Percentiles rank a stretch among this genome's conserved stretches.
phyloP scores from a whole-genome alignment of 495 filamentous ascomycete species.

The Penicillium canariense region DNA sequence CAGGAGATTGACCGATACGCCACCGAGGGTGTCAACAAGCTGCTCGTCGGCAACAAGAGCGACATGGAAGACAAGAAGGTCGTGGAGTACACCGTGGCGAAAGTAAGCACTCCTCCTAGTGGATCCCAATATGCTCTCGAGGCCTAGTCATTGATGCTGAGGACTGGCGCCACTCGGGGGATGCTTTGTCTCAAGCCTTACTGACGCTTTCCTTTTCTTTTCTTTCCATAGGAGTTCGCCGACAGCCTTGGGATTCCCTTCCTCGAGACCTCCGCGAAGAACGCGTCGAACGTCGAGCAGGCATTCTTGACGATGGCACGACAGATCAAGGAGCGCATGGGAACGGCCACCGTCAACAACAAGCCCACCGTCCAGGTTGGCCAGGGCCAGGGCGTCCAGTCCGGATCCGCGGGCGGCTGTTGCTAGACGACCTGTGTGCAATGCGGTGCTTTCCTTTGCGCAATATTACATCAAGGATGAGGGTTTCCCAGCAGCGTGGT shows the following conservation, averaged over 20 bases:
- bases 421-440: slow-evolving; percentile 62
- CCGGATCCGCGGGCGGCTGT: slow-evolving; percentile 85
- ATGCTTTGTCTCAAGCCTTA: background rate
- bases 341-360: slow-evolving; percentile 94
- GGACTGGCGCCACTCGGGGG: background rate
- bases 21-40: slow-evolving; percentile 98
- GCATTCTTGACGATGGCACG: slow-evolving; percentile 99
- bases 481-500: slow-evolving; percentile 21
- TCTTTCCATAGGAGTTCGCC: slow-evolving; percentile 79
- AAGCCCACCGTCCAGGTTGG: slow-evolving; percentile 96
- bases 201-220: background rate
- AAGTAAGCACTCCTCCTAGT: slow-evolving; percentile 60
- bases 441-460: slow-evolving; percentile 34
- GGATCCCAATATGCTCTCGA: background rate
- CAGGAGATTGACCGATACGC: slow-evolving; percentile 99
- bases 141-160: background rate
- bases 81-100: slow-evolving; percentile 98
- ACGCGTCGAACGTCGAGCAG: slow-evolving; percentile 98
- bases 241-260: slow-evolving; percentile 99
- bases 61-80: slow-evolving; percentile 99
- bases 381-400: slow-evolving; percentile 90
- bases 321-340: slow-evolving; percentile 99
- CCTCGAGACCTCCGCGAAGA: slow-evolving; percentile 99
- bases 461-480: slow-evolving; percentile 33
- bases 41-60: slow-evolving; percentile 98